Conservation (phyloP, 495 filamentous ascomycete genomes). For the Neurospora sp. region DNA sequence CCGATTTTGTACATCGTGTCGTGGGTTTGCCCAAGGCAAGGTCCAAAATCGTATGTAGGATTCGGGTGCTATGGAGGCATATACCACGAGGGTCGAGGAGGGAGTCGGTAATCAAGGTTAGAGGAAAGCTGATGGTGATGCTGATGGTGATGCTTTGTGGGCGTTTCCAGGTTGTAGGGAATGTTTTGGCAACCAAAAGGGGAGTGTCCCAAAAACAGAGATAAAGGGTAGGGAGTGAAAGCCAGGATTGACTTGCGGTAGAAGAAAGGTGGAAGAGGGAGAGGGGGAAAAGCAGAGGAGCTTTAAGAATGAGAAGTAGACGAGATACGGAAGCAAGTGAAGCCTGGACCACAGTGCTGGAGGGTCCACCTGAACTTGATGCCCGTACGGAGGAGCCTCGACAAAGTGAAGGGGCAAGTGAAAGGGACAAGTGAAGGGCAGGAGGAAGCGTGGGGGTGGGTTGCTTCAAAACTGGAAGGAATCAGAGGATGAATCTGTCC, state of each 20-base stretch:
- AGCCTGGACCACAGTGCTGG: not conserved
- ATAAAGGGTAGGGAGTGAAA: not conserved
- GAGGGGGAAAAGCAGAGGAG: not conserved
- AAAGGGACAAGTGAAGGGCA: not conserved
- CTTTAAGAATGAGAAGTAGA: not conserved
- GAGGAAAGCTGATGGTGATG: not conserved
- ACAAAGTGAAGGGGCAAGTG: not conserved
- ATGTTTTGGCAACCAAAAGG: not conserved
- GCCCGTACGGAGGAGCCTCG: not conserved
- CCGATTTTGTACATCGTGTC: conserved; percentile 43
- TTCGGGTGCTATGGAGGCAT: not conserved
- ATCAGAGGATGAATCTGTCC: not conserved
- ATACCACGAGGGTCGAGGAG: not conserved
- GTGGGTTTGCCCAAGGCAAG: not conserved
- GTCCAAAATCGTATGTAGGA: not conserved
- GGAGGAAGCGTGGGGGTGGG: not conserved
- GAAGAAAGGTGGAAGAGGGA: not conserved
- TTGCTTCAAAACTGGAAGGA: not conserved
- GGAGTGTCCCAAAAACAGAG: not conserved
- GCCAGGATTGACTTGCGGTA: not conserved
- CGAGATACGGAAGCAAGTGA: not conserved
- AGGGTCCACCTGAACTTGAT: not conserved
- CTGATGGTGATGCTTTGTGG: not conserved
- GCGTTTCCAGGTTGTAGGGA: not conserved
- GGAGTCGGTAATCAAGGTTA: not conserved